phyloP scores from a whole-genome alignment of 192 early-diverging fungal species.

The Gryganskiella cystojenkinii region DNA sequence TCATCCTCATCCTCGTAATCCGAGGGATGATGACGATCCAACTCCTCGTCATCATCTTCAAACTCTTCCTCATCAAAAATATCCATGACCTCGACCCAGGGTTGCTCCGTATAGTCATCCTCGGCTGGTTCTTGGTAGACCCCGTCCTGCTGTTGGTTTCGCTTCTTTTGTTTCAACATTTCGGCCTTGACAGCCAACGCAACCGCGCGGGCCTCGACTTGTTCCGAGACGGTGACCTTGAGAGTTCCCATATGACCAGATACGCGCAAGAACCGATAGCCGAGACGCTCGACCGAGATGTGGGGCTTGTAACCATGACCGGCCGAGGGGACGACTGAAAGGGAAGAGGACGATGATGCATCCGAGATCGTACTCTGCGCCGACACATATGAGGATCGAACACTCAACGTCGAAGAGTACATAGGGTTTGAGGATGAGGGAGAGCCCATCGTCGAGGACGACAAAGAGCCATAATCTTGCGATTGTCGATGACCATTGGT shows the following conservation, averaged over 20 bases:
- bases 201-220: constrained; percentile 45
- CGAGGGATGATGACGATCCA: neutral
- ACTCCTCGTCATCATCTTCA: neutral
- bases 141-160: constrained; percentile 3
- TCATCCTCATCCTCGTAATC: constrained; percentile 4
- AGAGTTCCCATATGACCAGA: constrained; percentile 48
- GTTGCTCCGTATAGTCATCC: neutral
- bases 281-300: constrained; percentile 39
- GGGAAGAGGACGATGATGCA: constrained; percentile 23
- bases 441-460: neutral
- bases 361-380: constrained; percentile 33
- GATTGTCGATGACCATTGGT: too few relatives aligned
- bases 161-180: constrained; percentile 27
- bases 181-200: constrained; percentile 37
- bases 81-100: constrained; percentile 24
- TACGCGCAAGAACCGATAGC: constrained; percentile 50
- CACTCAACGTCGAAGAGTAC: constrained; percentile 15
- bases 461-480: too few relatives aligned
- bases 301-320: constrained; percentile 9
- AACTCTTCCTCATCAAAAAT: constrained; percentile 4
- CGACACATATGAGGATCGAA: constrained; percentile 33
- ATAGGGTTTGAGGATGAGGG: neutral
- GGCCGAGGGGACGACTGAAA: neutral
- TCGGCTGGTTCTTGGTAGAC: neutral
- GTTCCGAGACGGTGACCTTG: constrained; percentile 48